Conservation (phyloP, 192 early-diverging fungal species). For the Linnemannia zychae region DNA sequence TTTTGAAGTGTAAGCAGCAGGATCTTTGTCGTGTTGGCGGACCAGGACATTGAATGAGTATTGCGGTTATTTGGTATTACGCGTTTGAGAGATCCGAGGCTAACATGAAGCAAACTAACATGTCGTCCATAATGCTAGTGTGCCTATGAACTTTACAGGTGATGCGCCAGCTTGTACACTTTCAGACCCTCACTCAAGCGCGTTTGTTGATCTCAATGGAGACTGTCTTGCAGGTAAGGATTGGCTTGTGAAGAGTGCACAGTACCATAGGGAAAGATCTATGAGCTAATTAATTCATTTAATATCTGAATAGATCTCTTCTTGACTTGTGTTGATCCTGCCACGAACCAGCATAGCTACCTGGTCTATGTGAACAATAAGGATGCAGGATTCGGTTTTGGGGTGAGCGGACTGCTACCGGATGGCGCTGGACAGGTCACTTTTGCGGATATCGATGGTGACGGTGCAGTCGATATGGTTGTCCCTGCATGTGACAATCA, state of each 20-base stretch:
- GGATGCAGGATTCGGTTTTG: conserved; percentile 74
- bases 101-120: not conserved
- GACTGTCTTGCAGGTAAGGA: conserved; percentile 85
- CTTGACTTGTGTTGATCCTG: conserved; percentile 72
- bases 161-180: conserved; percentile 68
- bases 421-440: conserved; percentile 78
- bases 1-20: conserved; percentile 55
- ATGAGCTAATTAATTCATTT: not conserved
- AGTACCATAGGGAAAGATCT: not conserved
- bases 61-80: not conserved
- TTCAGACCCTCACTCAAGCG: conserved; percentile 89
- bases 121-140: conserved; percentile 3
- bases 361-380: conserved; percentile 85
- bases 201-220: conserved; percentile 93
- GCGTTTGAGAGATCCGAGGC: not conserved
- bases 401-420: conserved; percentile 72
- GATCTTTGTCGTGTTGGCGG: conserved; percentile 14
- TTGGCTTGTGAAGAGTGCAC: not conserved
- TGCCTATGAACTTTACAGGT: conserved; percentile 46
- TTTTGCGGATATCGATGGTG: conserved; percentile 95
- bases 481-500: conserved; percentile 73
- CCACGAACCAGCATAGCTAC: conserved; percentile 58
- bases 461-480: conserved; percentile 89
- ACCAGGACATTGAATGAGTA: not conserved
- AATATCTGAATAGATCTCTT: conserved; percentile 69